Evolutionary conservation across 1,139 yeast genomes (phyloP).

Genomic region (Debaryomycetaceae sp.): DNA sequence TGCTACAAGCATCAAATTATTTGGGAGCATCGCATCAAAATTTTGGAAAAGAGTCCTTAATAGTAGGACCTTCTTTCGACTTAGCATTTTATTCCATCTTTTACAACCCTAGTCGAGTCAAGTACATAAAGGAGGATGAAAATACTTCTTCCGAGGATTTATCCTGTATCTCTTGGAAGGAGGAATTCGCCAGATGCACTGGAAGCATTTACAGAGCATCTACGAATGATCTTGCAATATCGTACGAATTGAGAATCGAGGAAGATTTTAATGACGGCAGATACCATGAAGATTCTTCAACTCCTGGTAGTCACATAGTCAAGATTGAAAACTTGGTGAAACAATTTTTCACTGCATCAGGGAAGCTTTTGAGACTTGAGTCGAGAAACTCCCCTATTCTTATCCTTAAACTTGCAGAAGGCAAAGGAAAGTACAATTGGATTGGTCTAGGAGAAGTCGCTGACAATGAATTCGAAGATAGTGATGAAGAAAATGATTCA

Average conservation of each 20-base stretch:
- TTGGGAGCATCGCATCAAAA: conserved; percentile 31
- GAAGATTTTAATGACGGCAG: conserved; percentile 74
- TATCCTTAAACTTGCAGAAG: conserved; percentile 47
- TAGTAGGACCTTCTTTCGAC: conserved; percentile 63
- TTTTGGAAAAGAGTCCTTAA: conserved; percentile 12
- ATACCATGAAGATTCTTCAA: conserved; percentile 56
- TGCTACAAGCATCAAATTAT: conserved; percentile 60
- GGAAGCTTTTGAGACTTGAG: conserved; percentile 60
- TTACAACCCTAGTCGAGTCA: conserved; percentile 52
- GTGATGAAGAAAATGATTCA: conserved; percentile 26
- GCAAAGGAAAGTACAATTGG: conserved; percentile 38
- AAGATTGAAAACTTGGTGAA: conserved; percentile 47
- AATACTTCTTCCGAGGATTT: conserved; percentile 18
- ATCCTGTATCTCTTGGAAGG: conserved; percentile 66
- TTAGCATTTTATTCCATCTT: conserved; percentile 63
- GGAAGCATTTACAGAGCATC: conserved; percentile 37
- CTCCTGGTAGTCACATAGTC: conserved; percentile 29
- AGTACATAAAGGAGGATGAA: conserved; percentile 28
- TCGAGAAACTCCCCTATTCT: conserved; percentile 68
- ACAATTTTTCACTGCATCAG: conserved; percentile 72
- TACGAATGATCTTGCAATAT: conserved; percentile 8
- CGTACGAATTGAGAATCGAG: conserved; percentile 45
- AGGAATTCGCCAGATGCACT: conserved; percentile 59
- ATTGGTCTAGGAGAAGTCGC: conserved; percentile 50
- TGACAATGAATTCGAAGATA: conserved; percentile 26